Evolutionary conservation across 2,329 filamentous ascomycete genomes (phyloP), one percentile per base, ranked within the genome.

Genomic region (Claviceps quebecensis): DNA sequence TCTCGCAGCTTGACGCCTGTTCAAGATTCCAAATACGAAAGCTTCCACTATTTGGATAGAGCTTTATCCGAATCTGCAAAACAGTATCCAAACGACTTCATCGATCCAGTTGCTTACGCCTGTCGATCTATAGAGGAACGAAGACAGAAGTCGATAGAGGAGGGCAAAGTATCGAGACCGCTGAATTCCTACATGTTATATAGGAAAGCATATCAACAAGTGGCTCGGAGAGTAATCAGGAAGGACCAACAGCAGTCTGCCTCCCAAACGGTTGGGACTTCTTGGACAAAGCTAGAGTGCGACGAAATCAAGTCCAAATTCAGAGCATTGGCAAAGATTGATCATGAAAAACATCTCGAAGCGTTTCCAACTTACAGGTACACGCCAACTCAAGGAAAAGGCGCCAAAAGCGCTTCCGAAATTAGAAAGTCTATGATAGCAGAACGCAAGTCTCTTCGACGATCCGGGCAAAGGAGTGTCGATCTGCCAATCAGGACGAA

Each of bases 161-260:
- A 53, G 16, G 75, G 77, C 2, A 76, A 75, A 55, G 69, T 91
- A 38, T 76, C 76, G 3, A 78, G 93, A 34, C 90, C 93, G 2
- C 95, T 96, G 84, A 98, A 98, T 66, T 91, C 87, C 1, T 98
- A 97, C 71, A 95, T 98, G 85, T 74, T 98, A 48, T 98, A 98
- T 66, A 84, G 93, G 43, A 95, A 93, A 57, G 87, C 88, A 6
- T 96, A 87, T 63, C 87, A 94, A 54, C 86, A 93, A 55, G 77
- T 89, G 36, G 87, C 87, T n/a, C 48, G 51, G 53, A 95, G 95
- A 67, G 74, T 79, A 49, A 87, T 83, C 74, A 87, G 86, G 59
- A 72, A 93, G 60, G 91, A 93, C 66, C 96, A 97, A 68, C 91
- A 98, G 65, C 91, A 98, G 65, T 73, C 93, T 38, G 86, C 97